Base-by-base conservation (phyloP, 208 protist genomes). In the Leishmania tropica region DNA sequence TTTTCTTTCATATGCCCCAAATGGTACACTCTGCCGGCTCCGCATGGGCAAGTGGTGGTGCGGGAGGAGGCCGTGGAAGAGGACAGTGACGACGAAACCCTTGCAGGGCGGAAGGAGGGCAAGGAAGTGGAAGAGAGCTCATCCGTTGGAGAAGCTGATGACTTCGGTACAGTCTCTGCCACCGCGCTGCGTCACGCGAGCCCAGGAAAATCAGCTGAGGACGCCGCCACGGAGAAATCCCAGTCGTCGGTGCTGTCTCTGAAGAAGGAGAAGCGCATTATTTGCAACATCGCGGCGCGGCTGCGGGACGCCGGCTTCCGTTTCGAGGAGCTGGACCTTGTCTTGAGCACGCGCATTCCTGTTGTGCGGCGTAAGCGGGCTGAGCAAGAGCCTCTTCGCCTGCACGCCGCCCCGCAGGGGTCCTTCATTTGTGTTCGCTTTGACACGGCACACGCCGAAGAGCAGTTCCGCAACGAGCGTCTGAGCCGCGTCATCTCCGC, bases 311-410 rank as follows among this genome's bases (percentile, higher is more conserved):
- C 70, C 51, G 94, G 94, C 51, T 96, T 97, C 79, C 75, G 80
- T 13, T 92, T 91, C 72, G 80, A 89, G 5, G 90, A 96, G 77
- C 81, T 97, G 24, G 87, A 96, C 58, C 80, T 76, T 0, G 79
- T 97, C 17, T 19, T 88, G 37, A 71, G 71, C 47, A 86, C 93
- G 0, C 90, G 94, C 58, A 90, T 95, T n/a, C 94, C 94, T 13
- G 81, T 97, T 35, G 78, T 96, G 65, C 88, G 88, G 62, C 91
- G 90, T 35, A 85, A 87, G 79, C 78, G 77, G 74, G 76, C 78
- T 37, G 60, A 64, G 13, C 81, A 81, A 47, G 75, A 81, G 24
- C 80, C 70, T 21, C 72, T 42, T 11, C 45, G 19, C n/a, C 47
- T 81, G 24, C 62, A 54, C 75, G 37, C 79, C 7, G 42, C 48